These are phyloP conservation scores for Raffaelea arxii DNA, from an alignment of 2,329 filamentous ascomycete species.

Conservation along the genomic window DNA sequence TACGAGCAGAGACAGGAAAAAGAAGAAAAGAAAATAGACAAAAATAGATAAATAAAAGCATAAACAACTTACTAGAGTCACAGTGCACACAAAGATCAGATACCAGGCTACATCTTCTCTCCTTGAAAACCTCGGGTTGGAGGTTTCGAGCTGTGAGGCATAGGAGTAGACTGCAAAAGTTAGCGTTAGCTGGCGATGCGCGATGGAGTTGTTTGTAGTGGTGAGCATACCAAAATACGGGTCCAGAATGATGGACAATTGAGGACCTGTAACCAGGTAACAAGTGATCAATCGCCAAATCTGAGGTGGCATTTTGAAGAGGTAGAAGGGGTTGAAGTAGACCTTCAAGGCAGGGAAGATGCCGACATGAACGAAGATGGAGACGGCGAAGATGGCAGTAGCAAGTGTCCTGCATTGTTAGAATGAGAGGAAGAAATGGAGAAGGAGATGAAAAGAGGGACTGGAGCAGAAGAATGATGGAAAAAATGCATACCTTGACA, in stretches of 20 bases:
- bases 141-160: slow-evolving; percentile 61
- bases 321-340: slow-evolving; percentile 39
- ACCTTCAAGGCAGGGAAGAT: slow-evolving; percentile 42
- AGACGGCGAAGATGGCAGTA: slow-evolving; percentile 52
- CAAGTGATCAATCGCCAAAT: slow-evolving; percentile 33
- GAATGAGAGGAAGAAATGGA: not conserved
- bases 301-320: slow-evolving; percentile 45
- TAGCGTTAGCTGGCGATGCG: not conserved
- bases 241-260: slow-evolving; percentile 53
- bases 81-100: slow-evolving; percentile 57
- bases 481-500: slow-evolving; percentile 28
- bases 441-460: not conserved
- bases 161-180: slow-evolving; percentile 57
- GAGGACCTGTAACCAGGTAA: slow-evolving; percentile 31
- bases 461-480: not conserved
- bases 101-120: slow-evolving; percentile 78
- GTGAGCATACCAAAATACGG: slow-evolving; percentile 55
- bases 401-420: slow-evolving; percentile 50
- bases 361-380: slow-evolving; percentile 48
- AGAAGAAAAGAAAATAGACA: slow-evolving; percentile 6
- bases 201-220: slow-evolving; percentile 2
- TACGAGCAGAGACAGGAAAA: slow-evolving; percentile 15
- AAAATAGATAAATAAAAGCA: slow-evolving; percentile 10
- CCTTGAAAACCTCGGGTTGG: slow-evolving; percentile 59
- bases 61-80: slow-evolving; percentile 64